These are phyloP conservation scores for Stemphylium lycopersici DNA, from an alignment of 2,329 filamentous ascomycete species.

Conservation along the genomic window DNA sequence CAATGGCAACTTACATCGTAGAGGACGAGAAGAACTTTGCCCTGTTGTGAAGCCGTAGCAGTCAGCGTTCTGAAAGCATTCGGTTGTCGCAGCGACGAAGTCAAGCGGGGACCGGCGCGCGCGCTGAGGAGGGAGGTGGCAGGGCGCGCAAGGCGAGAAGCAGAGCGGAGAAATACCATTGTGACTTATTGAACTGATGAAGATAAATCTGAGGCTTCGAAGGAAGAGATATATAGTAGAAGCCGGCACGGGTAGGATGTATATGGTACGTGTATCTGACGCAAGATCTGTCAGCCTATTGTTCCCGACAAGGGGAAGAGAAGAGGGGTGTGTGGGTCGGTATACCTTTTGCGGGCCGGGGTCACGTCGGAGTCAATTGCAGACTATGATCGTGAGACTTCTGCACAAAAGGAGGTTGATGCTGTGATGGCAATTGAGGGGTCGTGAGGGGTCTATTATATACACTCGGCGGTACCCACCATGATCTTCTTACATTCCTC, in stretches of 20 bases:
- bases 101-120: conserved; percentile 49
- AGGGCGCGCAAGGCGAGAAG: conserved; percentile 63
- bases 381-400: conserved; percentile 12
- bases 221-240: conserved; percentile 32
- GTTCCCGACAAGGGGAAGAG: conserved; percentile 2
- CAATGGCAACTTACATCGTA: conserved; percentile 75
- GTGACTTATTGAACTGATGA: conserved; percentile 44
- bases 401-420: conserved; percentile 25
- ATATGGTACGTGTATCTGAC: conserved; percentile 36
- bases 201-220: conserved; percentile 22
- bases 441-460: conserved; percentile 41
- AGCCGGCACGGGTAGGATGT: conserved; percentile 16
- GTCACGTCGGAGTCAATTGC: conserved; percentile 27
- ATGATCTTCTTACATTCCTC: conserved; percentile 22
- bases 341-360: conserved; percentile 35
- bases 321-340: conserved; percentile 28
- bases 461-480: conserved; percentile 23
- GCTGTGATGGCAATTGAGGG: conserved; percentile 25
- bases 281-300: conserved; percentile 32
- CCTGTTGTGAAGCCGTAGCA: conserved; percentile 73
- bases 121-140: conserved; percentile 59
- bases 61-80: conserved; percentile 67
- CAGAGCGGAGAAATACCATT: conserved; percentile 68
- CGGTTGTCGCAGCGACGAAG: conserved; percentile 54
- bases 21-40: conserved; percentile 92